phyloP scores from a whole-genome alignment of 139 green algal genomes.

The Penium margaritaceum region DNA sequence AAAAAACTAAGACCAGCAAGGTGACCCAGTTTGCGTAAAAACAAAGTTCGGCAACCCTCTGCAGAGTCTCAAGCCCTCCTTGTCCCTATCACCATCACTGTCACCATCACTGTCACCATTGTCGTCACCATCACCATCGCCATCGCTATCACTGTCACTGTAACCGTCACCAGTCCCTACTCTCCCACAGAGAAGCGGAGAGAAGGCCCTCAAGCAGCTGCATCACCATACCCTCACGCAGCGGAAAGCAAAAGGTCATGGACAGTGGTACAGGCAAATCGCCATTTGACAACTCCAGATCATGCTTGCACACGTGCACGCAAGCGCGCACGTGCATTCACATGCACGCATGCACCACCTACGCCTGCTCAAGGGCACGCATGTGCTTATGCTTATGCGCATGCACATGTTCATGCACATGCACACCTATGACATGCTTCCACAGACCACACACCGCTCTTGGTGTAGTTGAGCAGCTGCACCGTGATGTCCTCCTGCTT shows the following conservation, averaged over 20 bases:
- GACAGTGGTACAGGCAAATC: neutral
- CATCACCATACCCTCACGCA: neutral
- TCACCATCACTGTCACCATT: too few relatives aligned
- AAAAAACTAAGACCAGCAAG: neutral
- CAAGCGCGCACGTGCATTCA: too few relatives aligned
- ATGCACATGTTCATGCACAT: too few relatives aligned
- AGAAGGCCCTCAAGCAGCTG: neutral
- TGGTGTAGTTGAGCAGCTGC: conserved; percentile 85
- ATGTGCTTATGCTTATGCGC: too few relatives aligned
- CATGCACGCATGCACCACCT: too few relatives aligned
- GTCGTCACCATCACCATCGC: too few relatives aligned
- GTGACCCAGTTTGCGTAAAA: neutral
- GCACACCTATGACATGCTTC: neutral
- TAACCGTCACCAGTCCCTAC: too few relatives aligned
- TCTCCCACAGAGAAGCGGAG: neutral
- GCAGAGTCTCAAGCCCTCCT: too few relatives aligned
- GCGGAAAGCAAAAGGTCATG: neutral
- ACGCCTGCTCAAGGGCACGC: too few relatives aligned
- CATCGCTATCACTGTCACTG: too few relatives aligned
- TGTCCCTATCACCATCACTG: too few relatives aligned
- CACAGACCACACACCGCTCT: conserved; percentile 12
- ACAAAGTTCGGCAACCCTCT: neutral
- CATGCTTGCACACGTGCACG: neutral
- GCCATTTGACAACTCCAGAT: neutral
- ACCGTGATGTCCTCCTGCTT: conserved; percentile 64